A percentile compares a stretch with the other conserved stretches of the same genome.
phyloP scores from a whole-genome alignment of 768 basidiomycete species.

The Lyophyllum atratum region DNA sequence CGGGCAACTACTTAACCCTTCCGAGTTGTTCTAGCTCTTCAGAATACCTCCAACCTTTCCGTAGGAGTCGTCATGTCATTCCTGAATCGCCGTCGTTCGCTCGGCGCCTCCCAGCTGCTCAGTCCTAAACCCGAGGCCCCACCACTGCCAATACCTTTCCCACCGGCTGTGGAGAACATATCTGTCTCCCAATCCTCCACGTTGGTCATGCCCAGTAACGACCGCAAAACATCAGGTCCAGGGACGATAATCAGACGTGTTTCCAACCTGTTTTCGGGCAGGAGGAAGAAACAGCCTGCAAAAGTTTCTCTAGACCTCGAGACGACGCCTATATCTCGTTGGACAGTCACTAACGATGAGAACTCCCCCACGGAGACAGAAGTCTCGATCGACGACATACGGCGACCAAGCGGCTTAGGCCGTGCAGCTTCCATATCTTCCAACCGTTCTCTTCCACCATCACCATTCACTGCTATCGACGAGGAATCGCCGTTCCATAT shows the following conservation, averaged over 20 bases:
- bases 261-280: slow-evolving; percentile 22
- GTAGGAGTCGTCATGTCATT: slow-evolving; percentile 15
- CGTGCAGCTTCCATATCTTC: slow-evolving; percentile 38
- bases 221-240: slow-evolving; percentile 8
- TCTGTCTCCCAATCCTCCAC: slow-evolving; percentile 6
- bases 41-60: neutral
- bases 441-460: slow-evolving; percentile 36
- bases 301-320: slow-evolving; percentile 9
- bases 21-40: neutral
- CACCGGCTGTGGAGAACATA: slow-evolving; percentile 20
- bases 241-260: slow-evolving; percentile 25
- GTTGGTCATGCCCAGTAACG: neutral
- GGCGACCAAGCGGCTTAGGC: slow-evolving; percentile 47
- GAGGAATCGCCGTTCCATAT: slow-evolving; percentile 21
- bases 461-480: slow-evolving; percentile 27
- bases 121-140: slow-evolving; percentile 4
- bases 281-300: slow-evolving; percentile 15
- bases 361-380: slow-evolving; percentile 19
- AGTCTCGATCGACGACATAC: slow-evolving; percentile 38
- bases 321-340: slow-evolving; percentile 1
- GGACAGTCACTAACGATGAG: slow-evolving; percentile 13
- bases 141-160: slow-evolving; percentile 13
- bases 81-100: slow-evolving; percentile 18
- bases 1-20: neutral
- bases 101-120: slow-evolving; percentile 2